Evolutionary conservation across 202 grass and related monocot species (phyloP).

Genomic region (Musa balbisiana): DNA sequence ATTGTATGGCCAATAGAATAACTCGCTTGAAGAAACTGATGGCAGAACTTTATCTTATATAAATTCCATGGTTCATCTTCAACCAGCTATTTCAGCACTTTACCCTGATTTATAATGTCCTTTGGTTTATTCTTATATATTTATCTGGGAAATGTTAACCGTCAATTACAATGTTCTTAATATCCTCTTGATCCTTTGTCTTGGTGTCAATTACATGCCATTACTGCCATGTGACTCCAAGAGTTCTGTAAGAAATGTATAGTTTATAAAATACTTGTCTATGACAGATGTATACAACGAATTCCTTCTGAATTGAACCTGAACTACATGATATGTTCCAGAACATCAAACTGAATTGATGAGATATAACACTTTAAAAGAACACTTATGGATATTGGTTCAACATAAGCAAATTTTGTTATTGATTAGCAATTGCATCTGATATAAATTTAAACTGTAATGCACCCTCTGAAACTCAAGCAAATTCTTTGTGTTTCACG

Average conservation of each 20-base stretch:
- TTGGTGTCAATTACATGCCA: too few relatives aligned
- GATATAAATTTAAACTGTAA: not conserved
- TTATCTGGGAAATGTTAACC: too few relatives aligned
- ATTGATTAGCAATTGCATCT: not conserved
- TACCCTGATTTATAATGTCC: too few relatives aligned
- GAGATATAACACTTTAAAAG: too few relatives aligned
- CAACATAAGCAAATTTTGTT: too few relatives aligned
- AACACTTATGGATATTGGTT: too few relatives aligned
- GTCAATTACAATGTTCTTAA: too few relatives aligned
- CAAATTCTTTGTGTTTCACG: not conserved
- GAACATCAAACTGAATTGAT: too few relatives aligned
- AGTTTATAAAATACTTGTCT: not conserved
- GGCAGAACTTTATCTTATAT: not conserved
- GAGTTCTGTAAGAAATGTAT: not conserved
- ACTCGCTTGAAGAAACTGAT: not conserved
- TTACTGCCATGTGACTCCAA: not conserved
- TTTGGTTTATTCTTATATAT: too few relatives aligned
- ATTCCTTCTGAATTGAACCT: not conserved
- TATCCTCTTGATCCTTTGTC: too few relatives aligned
- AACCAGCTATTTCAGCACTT: not conserved
- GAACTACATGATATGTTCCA: too few relatives aligned
- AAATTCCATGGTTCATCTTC: not conserved
- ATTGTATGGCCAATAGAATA: not conserved
- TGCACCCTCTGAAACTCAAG: not conserved
- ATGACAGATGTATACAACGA: not conserved